Base-by-base conservation (phyloP, 2,329 filamentous ascomycete genomes). In the Epichloe gansuensis region DNA sequence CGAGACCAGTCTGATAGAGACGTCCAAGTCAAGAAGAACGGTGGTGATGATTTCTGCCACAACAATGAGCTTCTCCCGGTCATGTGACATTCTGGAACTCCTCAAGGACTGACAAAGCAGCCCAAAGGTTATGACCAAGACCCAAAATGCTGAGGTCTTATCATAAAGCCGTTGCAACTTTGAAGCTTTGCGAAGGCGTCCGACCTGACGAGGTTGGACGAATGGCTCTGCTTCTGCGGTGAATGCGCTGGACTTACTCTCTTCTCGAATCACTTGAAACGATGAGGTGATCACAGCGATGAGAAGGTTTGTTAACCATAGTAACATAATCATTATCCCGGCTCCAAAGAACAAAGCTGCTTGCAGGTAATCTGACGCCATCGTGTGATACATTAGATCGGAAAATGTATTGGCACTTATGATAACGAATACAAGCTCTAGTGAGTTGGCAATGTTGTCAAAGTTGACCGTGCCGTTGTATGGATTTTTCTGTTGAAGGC, bases 401-500 rank as follows among this genome's bases (percentile, higher is more conserved):
- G 89, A 86, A 68, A 94, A 98, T 0, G 93, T 98, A 66, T 98
- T 98, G 48, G 90, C 91, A 62, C 89, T 95, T 88, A 98, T 98
- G 64, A 98, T 85, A 50, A 98, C 89, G 64, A 98, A 98, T 2
- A 98, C 91, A 54, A 97, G 75, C 69, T 98, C 90, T 50, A 97
- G 72, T 0, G 91, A 96, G 58, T 97, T 84, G 34, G 88, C 71
- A 42, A 98, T 94, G 64, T 97, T 91, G 72, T 98, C 93, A 63
- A 97, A 98, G 66, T 85, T 94, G 61, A 96, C 79, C 0, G 93
- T 98, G 50, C 81, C 82, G 60, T 88, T 88, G 66, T 81, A 89
- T 0, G 93, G 93, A 62, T 87, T 95, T 2, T 71, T 63, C 54
- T 84, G 81, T 68, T 95, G 82, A 17, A 96, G 75, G 63, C 93